phyloP scores from a whole-genome alignment of 768 basidiomycete species.

The Leccinum ochraceum region DNA sequence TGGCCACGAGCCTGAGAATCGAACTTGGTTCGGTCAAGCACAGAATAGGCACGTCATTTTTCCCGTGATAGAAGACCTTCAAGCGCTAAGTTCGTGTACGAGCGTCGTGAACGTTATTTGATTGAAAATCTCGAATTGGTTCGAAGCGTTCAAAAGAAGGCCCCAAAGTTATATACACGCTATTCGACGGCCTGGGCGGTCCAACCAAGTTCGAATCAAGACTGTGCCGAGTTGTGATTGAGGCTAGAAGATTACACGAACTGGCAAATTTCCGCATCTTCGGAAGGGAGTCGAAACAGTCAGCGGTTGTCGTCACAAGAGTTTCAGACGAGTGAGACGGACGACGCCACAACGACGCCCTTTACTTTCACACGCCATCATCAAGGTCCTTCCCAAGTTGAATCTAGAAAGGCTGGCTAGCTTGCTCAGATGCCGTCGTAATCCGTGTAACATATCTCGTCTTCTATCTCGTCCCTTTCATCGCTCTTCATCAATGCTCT shows the following conservation, averaged over 20 bases:
- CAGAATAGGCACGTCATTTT: not conserved
- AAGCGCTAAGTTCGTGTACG: not conserved
- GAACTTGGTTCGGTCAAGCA: not conserved
- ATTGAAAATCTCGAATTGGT: not conserved
- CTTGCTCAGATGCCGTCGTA: slow-evolving; percentile 26
- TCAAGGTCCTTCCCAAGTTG: not conserved
- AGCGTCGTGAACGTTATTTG: not conserved
- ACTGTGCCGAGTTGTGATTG: not conserved
- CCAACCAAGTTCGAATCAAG: not conserved
- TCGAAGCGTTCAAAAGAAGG: not conserved
- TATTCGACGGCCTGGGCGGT: not conserved
- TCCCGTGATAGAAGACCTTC: not conserved
- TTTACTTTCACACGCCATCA: not conserved
- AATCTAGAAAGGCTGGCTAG: slow-evolving; percentile 23
- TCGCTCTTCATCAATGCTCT: slow-evolving; percentile 44
- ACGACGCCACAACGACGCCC: no score
- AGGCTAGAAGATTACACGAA: not conserved
- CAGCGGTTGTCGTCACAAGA: not conserved
- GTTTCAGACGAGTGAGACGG: not conserved
- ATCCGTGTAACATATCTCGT: slow-evolving; percentile 21
- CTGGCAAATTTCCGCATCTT: not conserved
- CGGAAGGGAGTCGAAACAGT: not conserved
- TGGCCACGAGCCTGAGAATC: not conserved
- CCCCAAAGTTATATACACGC: not conserved
- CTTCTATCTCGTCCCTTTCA: slow-evolving; percentile 17